Evolutionary conservation across 495 filamentous ascomycete species (phyloP).

Genomic region (Penicillium antarcticum): DNA sequence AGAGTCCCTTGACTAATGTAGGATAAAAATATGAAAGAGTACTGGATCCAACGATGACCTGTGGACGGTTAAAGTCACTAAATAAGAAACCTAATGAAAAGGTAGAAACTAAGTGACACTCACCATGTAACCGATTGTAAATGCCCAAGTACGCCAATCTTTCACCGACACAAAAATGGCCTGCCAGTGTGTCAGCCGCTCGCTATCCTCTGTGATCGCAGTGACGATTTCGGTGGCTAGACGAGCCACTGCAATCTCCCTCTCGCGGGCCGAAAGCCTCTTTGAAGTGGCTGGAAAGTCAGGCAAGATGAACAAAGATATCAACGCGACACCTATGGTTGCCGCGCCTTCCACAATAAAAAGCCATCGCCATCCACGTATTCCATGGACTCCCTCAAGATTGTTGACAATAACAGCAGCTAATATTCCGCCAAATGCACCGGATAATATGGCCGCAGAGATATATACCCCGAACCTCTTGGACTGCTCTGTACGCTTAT

Average conservation of each 20-base stretch:
- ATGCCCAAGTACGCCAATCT: slow-evolving; percentile 26
- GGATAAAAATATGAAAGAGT: slow-evolving; percentile 53
- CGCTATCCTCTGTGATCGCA: slow-evolving; percentile 14
- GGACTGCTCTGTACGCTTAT: slow-evolving; percentile 48
- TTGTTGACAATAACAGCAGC: slow-evolving; percentile 36
- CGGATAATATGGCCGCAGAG: slow-evolving; percentile 44
- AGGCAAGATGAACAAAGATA: slow-evolving; percentile 25
- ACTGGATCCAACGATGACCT: slow-evolving; percentile 37
- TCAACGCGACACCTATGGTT: slow-evolving; percentile 35
- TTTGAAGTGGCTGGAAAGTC: slow-evolving; percentile 29
- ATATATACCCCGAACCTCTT: slow-evolving; percentile 50
- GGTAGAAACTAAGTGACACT: background rate
- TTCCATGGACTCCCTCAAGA: slow-evolving; percentile 45
- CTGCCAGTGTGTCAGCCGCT: slow-evolving; percentile 5
- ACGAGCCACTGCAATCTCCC: slow-evolving; percentile 20
- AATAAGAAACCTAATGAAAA: background rate
- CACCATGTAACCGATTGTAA: slow-evolving; percentile 32
- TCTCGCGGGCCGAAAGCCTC: slow-evolving; percentile 21
- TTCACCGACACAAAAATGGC: slow-evolving; percentile 12
- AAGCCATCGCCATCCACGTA: slow-evolving; percentile 65
- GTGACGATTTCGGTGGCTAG: slow-evolving; percentile 16
- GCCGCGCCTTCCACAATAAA: slow-evolving; percentile 67
- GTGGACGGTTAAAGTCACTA: background rate
- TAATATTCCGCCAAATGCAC: slow-evolving; percentile 50
- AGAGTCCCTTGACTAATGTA: slow-evolving; percentile 43